These are phyloP conservation scores for Meira miltonrushii DNA, from an alignment of 1,284 basidiomycete species.

Conservation along the genomic window DNA sequence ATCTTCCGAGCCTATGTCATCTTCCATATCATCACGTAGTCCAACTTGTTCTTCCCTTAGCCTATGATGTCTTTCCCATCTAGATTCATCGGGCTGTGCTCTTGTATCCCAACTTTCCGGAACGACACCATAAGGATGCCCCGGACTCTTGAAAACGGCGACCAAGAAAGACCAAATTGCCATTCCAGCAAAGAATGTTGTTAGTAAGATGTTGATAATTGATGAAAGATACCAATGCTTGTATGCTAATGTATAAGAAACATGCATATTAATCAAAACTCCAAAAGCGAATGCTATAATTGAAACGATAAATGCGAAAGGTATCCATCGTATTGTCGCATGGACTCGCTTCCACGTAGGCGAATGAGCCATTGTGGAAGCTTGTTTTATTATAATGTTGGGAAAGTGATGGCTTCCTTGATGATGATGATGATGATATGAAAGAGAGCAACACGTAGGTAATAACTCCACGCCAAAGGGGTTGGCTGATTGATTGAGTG, in stretches of 20 bases:
- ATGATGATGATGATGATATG: no score
- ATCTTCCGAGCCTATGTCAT: not conserved
- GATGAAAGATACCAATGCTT: conserved; percentile 20
- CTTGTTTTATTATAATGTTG: no score
- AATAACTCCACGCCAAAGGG: no score
- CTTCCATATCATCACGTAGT: conserved; percentile 2
- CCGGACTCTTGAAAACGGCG: conserved; percentile 28
- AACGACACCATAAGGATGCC: conserved; percentile 12
- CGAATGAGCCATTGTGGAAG: no score
- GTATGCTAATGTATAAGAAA: conserved; percentile 20
- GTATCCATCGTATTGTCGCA: not conserved
- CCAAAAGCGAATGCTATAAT: conserved; percentile 27
- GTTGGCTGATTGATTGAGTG: no score
- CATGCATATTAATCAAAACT: conserved; percentile 23
- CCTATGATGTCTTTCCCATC: conserved; percentile 10
- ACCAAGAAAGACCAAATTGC: conserved; percentile 29
- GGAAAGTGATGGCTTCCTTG: no score
- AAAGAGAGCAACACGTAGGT: no score
- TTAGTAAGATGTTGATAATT: conserved; percentile 21
- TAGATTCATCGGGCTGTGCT: conserved; percentile 15
- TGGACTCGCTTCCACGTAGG: no score
- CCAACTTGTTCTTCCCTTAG: conserved; percentile 14
- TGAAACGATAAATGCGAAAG: conserved; percentile 15
- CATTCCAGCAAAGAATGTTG: conserved; percentile 23
- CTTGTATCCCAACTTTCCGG: conserved; percentile 12